Percentiles rank a stretch among this genome's conserved stretches.
These are phyloP conservation scores for Phytophthora nicotianae DNA, from an alignment of 352 stramenopile genomes.

Conservation along the genomic window DNA sequence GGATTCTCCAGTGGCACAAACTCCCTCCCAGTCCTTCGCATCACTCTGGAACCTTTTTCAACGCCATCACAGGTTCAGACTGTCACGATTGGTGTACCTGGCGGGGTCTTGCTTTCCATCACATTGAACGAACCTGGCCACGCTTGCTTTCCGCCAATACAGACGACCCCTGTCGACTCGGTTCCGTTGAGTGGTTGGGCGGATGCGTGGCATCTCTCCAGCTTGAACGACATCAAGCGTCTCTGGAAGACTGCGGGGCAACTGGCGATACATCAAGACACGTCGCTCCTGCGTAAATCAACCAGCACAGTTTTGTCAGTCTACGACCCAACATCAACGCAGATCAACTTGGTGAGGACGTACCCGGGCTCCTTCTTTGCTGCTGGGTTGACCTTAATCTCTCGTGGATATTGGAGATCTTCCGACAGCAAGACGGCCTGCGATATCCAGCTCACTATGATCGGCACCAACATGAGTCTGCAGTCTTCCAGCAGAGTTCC, in stretches of 20 bases:
- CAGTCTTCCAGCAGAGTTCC: conserved; percentile 9
- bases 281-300: conserved; percentile 42
- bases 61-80: conserved; percentile 10
- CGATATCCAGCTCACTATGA: conserved; percentile 35
- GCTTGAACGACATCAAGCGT: conserved; percentile 30
- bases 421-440: conserved; percentile 21
- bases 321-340: conserved; percentile 15
- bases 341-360: conserved; percentile 28
- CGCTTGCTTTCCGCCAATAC: conserved; percentile 37
- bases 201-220: conserved; percentile 48
- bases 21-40: conserved; percentile 39
- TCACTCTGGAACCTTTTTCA: conserved; percentile 30
- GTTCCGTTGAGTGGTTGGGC: conserved; percentile 57
- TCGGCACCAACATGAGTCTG: conserved; percentile 32
- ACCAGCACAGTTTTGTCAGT: conserved; percentile 49
- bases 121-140: conserved; percentile 34
- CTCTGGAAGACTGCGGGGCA: conserved; percentile 33
- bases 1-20: conserved; percentile 30
- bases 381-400: conserved; percentile 42
- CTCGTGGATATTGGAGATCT: conserved; percentile 47
- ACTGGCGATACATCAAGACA: conserved; percentile 28
- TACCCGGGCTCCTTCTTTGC: conserved; percentile 48
- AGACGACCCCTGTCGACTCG: conserved; percentile 23
- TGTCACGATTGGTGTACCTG: conserved; percentile 36
- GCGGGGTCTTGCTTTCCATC: conserved; percentile 31